Evolutionary conservation across 2,329 filamentous ascomycete genomes (phyloP).

Genomic region (Clarireedia homoeocarpa): DNA sequence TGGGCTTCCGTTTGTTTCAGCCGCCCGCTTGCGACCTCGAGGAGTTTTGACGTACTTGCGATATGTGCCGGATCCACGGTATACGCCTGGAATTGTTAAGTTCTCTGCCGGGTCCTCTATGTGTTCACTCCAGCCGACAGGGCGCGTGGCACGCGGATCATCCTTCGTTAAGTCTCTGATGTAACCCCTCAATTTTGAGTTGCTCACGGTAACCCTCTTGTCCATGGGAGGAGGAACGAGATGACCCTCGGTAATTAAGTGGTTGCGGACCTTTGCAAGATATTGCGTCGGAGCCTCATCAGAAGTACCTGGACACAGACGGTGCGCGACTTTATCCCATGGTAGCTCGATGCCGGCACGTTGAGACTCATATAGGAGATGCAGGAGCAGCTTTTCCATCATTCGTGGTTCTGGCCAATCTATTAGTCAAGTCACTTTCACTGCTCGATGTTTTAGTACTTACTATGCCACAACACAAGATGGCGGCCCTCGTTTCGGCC

Average conservation of each 20-base stretch:
- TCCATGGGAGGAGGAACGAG: constrained; percentile 24
- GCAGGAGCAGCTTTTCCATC: constrained; percentile 37
- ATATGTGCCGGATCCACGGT: constrained; percentile 25
- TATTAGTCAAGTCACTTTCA: no score
- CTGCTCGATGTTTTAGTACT: constrained; percentile 16
- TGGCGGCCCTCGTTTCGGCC: constrained; percentile 32
- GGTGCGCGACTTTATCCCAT: constrained; percentile 23
- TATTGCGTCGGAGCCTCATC: constrained; percentile 18
- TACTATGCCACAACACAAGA: constrained; percentile 38
- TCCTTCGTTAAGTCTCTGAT: constrained; percentile 16
- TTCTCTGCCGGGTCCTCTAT: constrained; percentile 17
- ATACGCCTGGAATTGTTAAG: constrained; percentile 14
- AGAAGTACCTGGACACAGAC: constrained; percentile 21
- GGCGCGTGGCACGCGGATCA: constrained; percentile 4
- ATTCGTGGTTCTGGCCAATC: constrained; percentile 26
- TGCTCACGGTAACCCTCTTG: constrained; percentile 8
- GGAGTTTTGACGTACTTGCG: not conserved
- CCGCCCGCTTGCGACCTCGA: not conserved
- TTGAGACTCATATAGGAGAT: constrained; percentile 34
- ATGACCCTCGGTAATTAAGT: constrained; percentile 24
- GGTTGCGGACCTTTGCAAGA: constrained; percentile 21
- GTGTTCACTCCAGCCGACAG: constrained; percentile 19
- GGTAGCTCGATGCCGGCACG: constrained; percentile 15
- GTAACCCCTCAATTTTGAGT: constrained; percentile 19
- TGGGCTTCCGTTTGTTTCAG: not conserved